Base-by-base conservation (phyloP, 306 rosid genomes). In the Vigna hirtella region DNA sequence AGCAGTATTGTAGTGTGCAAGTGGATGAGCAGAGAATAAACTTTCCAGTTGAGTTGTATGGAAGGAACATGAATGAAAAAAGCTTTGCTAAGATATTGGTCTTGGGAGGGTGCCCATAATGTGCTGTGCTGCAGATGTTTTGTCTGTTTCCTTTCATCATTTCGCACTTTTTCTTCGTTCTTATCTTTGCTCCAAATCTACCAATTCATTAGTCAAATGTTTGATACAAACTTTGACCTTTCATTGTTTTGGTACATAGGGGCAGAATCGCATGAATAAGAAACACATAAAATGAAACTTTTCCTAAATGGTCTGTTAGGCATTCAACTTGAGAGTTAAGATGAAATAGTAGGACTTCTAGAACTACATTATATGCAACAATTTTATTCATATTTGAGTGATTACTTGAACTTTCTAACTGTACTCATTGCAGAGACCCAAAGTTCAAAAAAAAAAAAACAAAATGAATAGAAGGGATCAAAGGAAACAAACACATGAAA, bases 51-150 rank as follows among this genome's bases (percentile, higher is more conserved):
- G 67, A 73, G 77, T 50, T 78, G 47, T 26, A 40, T 56, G 8
- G 13, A 40, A 67, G 75, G 5, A 49, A 65, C 30, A 64, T 53
- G 36, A 24, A 72, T 43, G 36, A 49, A 71, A 57, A 77, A 64
- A 38, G 38, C 24, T 58, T 18, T 50, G 24, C 24, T 26, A 24
- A 43, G 32, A 70, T 66, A 20, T 45, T 59, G 32, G 20, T 59
- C 66, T 56, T 34, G 65, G 76, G 79, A 38, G 16, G 68, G 38
- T 26, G 63, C 77, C 83, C 77, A 73, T 59, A 28, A 36, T 78
- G 77, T 66, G 72, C 26, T 36, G 43, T 66, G 72, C 26, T 36
- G 51, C 67, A n/a, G 43, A 56, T 77, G 72, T 67, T 68, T 70
- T 77, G 79, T 77, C 76, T 22, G 57, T 70, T 73, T 72, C 66